Evolutionary conservation across 495 filamentous ascomycete species (phyloP).

Genomic region (Tuber indicum): DNA sequence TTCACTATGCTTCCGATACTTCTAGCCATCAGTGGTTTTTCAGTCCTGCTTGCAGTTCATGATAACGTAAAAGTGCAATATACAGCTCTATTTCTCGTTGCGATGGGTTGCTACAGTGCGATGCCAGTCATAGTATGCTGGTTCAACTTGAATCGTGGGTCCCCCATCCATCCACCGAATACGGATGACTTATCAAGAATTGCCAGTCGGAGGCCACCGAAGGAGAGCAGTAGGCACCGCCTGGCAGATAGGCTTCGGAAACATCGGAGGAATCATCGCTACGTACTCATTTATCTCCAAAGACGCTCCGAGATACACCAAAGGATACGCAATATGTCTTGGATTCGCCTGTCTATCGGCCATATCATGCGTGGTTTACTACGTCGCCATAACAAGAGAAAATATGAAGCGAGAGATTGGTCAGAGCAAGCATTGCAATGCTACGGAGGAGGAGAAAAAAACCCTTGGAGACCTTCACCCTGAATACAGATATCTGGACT

Average conservation of each 20-base stretch:
- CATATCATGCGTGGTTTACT: constrained; percentile 56
- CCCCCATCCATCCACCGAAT: neutral
- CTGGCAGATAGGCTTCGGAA: constrained; percentile 88
- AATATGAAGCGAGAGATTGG: constrained; percentile 60
- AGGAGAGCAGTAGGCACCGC: constrained; percentile 73
- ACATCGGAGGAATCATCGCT: constrained; percentile 86
- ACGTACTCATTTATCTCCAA: constrained; percentile 70
- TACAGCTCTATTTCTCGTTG: constrained; percentile 65
- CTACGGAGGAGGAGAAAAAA: constrained; percentile 66
- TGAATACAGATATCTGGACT: constrained; percentile 43
- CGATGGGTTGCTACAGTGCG: constrained; percentile 58
- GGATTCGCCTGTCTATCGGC: constrained; percentile 64
- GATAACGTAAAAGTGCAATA: constrained; percentile 59
- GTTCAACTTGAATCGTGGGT: constrained; percentile 71
- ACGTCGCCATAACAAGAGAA: constrained; percentile 53
- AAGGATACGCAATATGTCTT: constrained; percentile 73
- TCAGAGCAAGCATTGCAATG: constrained; percentile 46
- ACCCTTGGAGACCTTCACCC: constrained; percentile 61
- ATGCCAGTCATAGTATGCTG: constrained; percentile 85
- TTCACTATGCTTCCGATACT: constrained; percentile 62
- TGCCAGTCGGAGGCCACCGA: constrained; percentile 72
- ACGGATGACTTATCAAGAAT: constrained; percentile 35
- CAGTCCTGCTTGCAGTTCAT: constrained; percentile 62
- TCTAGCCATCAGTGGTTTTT: constrained; percentile 64
- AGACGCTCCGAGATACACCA: constrained; percentile 63